Percentiles rank a stretch among this genome's conserved stretches.
These are phyloP conservation scores for Trypanosoma rangeli DNA, from an alignment of 208 protist genomes.

Conservation along the genomic window DNA sequence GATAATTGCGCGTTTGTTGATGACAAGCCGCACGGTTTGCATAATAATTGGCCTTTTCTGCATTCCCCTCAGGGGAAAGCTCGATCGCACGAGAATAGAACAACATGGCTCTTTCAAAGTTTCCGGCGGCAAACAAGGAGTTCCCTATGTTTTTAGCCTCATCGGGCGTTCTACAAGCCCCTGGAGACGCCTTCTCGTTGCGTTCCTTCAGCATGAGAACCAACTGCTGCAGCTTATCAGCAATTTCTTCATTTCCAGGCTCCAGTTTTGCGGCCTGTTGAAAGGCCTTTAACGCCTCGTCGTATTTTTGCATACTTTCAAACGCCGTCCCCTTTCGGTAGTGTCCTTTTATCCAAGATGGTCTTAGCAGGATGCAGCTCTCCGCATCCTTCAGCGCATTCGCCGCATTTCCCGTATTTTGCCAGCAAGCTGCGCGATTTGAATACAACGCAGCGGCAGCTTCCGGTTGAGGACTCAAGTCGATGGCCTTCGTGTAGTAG, in stretches of 20 bases:
- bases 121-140: slow-evolving; percentile 85
- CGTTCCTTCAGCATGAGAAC: slow-evolving; percentile 71
- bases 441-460: slow-evolving; percentile 82
- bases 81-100: slow-evolving; percentile 93
- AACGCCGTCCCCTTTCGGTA: slow-evolving; percentile 87
- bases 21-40: slow-evolving; percentile 90
- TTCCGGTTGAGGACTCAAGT: slow-evolving; percentile 72
- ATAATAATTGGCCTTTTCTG: slow-evolving; percentile 84
- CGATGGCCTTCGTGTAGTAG: slow-evolving; percentile 92
- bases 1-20: slow-evolving; percentile 89
- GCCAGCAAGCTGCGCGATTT: slow-evolving; percentile 88
- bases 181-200: slow-evolving; percentile 80
- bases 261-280: slow-evolving; percentile 76
- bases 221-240: slow-evolving; percentile 67
- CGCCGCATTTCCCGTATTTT: slow-evolving; percentile 65
- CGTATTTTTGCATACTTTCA: slow-evolving; percentile 60
- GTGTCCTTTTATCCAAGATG: slow-evolving; percentile 91
- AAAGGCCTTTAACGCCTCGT: slow-evolving; percentile 85
- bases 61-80: slow-evolving; percentile 58
- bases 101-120: slow-evolving; percentile 83
- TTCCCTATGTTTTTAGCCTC: slow-evolving; percentile 90
- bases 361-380: slow-evolving; percentile 80
- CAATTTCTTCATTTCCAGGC: slow-evolving; percentile 76
- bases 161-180: slow-evolving; percentile 74
- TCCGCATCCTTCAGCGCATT: slow-evolving; percentile 82